Evolutionary conservation across 306 rosid genomes (phyloP), one percentile per base, ranked within the genome.

Genomic region (Pachyrhizus erosus): DNA sequence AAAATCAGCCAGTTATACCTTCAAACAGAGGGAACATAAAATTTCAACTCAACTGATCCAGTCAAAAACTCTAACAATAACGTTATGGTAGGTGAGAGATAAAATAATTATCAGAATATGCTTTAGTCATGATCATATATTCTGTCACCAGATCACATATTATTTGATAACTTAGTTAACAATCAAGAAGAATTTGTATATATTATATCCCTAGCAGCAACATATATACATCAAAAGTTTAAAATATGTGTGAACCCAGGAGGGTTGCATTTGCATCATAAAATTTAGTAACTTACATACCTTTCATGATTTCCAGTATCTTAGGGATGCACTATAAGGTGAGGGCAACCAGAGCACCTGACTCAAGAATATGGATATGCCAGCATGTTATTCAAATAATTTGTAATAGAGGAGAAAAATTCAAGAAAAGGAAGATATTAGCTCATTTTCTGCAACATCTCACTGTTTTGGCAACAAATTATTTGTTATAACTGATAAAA

Each of bases 271-370:
- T 27, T 62, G 48, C 21, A 70, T 42, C 17, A 15, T 57, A 74
- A 57, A 31, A 40, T 12, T 31, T n/a, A n/a, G n/a, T n/a, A n/a
- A n/a, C n/a, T n/a, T 27, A 14, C 71, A 75, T 87, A 90, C 94
- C 97, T 87, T 89, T 84, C 82, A 87, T 31, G 84, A 82, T 89
- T 90, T 83, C 91, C 70, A 54, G 76, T 39, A 77, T 86, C 87
- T 75, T 83, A 52, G 84, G 88, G 66, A 80, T 81, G 87, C 85
- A 73, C 42, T 7, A 26, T 46, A 33, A 80, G 42, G 64, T 18
- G 49, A 72, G 64, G 84, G 83, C 86, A 83, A 83, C 85, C 78
- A 83, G 82, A 87, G 88, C 80, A 83, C 91, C 86, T 82, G 84
- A 73, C 85, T 85, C 83, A 46, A 75, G 70, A 82, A 87, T 81